Conservation (phyloP, 1,284 basidiomycete genomes). For the Malassezia sp. region DNA sequence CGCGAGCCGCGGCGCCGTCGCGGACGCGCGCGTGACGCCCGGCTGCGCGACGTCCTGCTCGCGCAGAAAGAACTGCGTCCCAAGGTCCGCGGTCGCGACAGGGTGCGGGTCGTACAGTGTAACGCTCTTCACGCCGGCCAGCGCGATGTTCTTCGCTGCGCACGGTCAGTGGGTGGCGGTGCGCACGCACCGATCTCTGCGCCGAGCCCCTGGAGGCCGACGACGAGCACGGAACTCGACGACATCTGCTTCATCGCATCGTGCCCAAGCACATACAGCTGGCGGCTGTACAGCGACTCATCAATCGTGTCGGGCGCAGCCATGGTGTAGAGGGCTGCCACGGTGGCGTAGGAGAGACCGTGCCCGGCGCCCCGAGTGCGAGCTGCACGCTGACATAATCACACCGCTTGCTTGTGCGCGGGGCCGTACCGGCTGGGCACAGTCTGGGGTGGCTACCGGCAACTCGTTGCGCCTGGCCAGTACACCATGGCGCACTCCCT, state of each 20-base stretch:
- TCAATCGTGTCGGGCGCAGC: slow-evolving; percentile 18
- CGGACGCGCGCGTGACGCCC: slow-evolving; percentile 58
- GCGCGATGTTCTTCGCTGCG: slow-evolving; percentile 89
- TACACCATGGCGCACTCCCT: no score
- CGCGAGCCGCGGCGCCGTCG: slow-evolving; percentile 75
- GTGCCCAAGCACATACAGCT: slow-evolving; percentile 46
- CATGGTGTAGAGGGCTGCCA: not conserved
- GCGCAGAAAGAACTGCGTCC: slow-evolving; percentile 91
- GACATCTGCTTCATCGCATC: slow-evolving; percentile 98
- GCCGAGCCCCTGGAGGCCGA: slow-evolving; percentile 84
- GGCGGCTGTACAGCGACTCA: slow-evolving; percentile 39
- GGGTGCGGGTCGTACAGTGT: slow-evolving; percentile 89
- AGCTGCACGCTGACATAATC: no score
- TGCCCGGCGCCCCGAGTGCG: no score
- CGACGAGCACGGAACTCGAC: slow-evolving; percentile 82
- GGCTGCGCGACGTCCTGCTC: slow-evolving; percentile 75
- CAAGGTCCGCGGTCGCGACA: slow-evolving; percentile 73
- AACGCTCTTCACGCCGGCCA: slow-evolving; percentile 96
- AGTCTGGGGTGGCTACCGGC: no score
- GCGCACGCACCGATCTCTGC: slow-evolving; percentile 62
- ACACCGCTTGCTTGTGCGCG: no score
- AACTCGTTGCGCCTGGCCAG: no score
- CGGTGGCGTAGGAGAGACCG: no score
- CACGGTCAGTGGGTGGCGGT: not conserved
- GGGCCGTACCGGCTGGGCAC: no score